A percentile compares a stretch with the other conserved stretches of the same genome.
Conservation (phyloP, 1,284 basidiomycete genomes). For the Cutaneotrichosporon spelunceum region DNA sequence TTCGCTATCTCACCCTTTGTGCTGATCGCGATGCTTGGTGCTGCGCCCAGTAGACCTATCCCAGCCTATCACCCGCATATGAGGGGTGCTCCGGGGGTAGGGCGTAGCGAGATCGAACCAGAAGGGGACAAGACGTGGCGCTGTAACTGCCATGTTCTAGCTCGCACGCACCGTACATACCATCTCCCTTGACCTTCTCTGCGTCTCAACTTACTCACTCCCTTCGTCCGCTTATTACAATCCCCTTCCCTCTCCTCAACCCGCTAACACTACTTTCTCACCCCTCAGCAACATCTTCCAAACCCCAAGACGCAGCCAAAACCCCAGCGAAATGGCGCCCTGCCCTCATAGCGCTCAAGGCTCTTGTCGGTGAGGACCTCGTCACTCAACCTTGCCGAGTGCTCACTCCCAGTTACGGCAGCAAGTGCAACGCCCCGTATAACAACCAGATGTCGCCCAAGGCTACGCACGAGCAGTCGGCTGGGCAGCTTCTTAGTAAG, state of each 20-base stretch:
- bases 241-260: not conserved
- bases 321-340: not conserved
- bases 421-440: conserved; percentile 6
- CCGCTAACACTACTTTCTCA: not conserved
- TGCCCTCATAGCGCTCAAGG: not conserved
- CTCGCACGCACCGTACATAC: too few relatives aligned
- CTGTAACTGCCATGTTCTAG: too few relatives aligned
- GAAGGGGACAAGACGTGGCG: too few relatives aligned
- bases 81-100: too few relatives aligned
- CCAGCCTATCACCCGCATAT: too few relatives aligned
- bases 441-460: not conserved
- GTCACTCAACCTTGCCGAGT: not conserved
- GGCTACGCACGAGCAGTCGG: not conserved
- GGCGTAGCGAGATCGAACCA: too few relatives aligned
- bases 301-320: not conserved
- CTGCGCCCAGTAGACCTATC: too few relatives aligned
- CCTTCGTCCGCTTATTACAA: not conserved
- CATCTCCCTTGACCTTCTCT: too few relatives aligned
- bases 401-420: not conserved
- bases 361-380: not conserved
- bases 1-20: too few relatives aligned
- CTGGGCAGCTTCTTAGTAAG: too few relatives aligned
- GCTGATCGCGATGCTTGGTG: too few relatives aligned
- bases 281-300: not conserved
- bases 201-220: not conserved